Conservation (phyloP, 2,329 filamentous ascomycete species). For the Fusarium sp. region DNA sequence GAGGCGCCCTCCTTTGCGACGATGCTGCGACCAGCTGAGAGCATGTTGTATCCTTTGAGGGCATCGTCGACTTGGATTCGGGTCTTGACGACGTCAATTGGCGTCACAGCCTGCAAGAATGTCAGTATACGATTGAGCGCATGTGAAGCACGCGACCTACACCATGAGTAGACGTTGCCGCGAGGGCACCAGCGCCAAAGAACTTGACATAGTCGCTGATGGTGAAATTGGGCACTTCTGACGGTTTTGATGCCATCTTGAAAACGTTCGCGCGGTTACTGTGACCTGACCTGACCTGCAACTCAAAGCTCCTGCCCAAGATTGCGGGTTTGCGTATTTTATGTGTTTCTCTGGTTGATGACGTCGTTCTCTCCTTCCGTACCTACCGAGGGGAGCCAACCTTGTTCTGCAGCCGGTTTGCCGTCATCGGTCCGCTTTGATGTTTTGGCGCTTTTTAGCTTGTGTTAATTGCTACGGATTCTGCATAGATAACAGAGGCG, state of each 20-base stretch:
- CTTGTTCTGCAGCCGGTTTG: slow-evolving; percentile 24
- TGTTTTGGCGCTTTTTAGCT: slow-evolving; percentile 20
- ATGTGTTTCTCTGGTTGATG: slow-evolving; percentile 31
- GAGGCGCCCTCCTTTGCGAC: slow-evolving; percentile 82
- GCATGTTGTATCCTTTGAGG: slow-evolving; percentile 86
- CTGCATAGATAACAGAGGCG: not conserved
- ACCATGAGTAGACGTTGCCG: slow-evolving; percentile 64
- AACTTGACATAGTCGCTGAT: slow-evolving; percentile 64
- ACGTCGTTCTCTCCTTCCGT: slow-evolving; percentile 29
- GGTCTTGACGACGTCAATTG: slow-evolving; percentile 83
- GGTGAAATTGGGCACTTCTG: slow-evolving; percentile 57
- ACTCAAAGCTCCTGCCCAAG: not conserved
- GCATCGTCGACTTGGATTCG: slow-evolving; percentile 89
- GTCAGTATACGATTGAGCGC: slow-evolving; percentile 6
- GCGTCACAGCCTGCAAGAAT: slow-evolving; percentile 62
- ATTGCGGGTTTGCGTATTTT: slow-evolving; percentile 29
- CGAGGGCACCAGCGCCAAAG: slow-evolving; percentile 65
- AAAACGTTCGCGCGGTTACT: slow-evolving; percentile 15
- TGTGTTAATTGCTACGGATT: not conserved
- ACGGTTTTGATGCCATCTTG: slow-evolving; percentile 44
- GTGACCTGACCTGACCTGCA: not conserved
- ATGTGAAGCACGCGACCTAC: slow-evolving; percentile 51
- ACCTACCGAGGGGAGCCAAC: slow-evolving; percentile 24
- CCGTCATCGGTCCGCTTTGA: slow-evolving; percentile 38
- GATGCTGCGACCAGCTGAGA: slow-evolving; percentile 83